Conservation (phyloP, 2,329 filamentous ascomycete genomes). For the Blastomyces percursus region DNA sequence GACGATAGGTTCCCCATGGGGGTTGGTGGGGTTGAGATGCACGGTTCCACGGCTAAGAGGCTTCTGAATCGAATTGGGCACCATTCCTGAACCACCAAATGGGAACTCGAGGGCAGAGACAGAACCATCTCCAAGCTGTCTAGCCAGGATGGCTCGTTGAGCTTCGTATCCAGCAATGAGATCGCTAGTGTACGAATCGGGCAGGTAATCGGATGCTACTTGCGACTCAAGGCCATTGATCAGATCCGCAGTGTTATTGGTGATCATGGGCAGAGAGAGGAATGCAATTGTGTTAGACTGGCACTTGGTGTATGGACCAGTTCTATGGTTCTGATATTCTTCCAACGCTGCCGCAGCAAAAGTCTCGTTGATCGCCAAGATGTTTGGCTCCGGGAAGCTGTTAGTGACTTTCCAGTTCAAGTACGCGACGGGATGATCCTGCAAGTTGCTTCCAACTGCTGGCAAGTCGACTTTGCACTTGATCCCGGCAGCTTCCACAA, state of each 20-base stretch:
- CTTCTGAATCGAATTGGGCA: slow-evolving; percentile 16
- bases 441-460: slow-evolving; percentile 34
- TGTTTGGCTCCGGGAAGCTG: slow-evolving; percentile 10
- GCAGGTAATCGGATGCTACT: slow-evolving; percentile 5
- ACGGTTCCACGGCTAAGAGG: slow-evolving; percentile 17
- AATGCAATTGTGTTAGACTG: slow-evolving; percentile 15
- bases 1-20: slow-evolving; percentile 12
- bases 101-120: slow-evolving; percentile 17
- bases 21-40: slow-evolving; percentile 14
- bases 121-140: slow-evolving; percentile 12
- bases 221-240: slow-evolving; percentile 7
- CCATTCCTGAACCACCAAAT: slow-evolving; percentile 13
- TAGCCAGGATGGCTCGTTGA: slow-evolving; percentile 14
- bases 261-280: slow-evolving; percentile 13
- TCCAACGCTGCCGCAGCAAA: slow-evolving; percentile 11
- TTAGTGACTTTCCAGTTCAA: slow-evolving; percentile 7
- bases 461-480: slow-evolving; percentile 34
- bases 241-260: slow-evolving; percentile 6
- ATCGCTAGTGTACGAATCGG: slow-evolving; percentile 7
- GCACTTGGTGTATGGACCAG: slow-evolving; percentile 16
- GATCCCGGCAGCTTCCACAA: slow-evolving; percentile 32
- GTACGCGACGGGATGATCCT: slow-evolving; percentile 16
- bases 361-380: slow-evolving; percentile 10
- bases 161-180: slow-evolving; percentile 17
- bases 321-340: slow-evolving; percentile 11